Percentiles rank a stretch among this genome's conserved stretches.
These are phyloP conservation scores for Parietaria judaica DNA, from an alignment of 306 rosid genomes.

Conservation along the genomic window DNA sequence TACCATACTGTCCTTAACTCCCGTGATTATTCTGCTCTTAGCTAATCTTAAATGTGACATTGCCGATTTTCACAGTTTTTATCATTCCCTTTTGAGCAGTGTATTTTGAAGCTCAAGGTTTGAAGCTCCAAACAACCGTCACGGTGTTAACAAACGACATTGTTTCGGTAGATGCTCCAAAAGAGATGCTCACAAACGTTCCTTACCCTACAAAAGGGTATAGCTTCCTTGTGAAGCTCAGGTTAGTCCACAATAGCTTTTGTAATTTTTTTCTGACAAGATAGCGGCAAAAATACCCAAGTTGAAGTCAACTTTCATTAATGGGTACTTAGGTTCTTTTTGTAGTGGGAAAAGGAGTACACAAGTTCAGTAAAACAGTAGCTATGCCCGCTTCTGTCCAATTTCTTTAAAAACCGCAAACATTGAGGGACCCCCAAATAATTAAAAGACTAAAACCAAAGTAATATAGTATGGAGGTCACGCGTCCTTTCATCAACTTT, in stretches of 20 bases:
- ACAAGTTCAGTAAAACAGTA: too few species aligned
- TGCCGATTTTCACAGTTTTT: constrained; percentile 7
- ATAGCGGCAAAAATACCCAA: too few species aligned
- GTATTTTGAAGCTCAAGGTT: constrained; percentile 45
- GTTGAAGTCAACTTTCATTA: too few species aligned
- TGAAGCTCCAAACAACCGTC: constrained; percentile 56
- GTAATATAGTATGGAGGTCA: too few species aligned
- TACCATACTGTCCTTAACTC: constrained; percentile 1
- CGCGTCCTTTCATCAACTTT: too few species aligned
- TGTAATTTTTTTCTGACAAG: neutral
- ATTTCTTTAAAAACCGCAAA: too few species aligned
- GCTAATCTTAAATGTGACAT: constrained; percentile 12
- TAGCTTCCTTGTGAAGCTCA: constrained; percentile 69
- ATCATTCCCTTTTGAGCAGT: constrained; percentile 48
- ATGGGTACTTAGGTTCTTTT: too few species aligned
- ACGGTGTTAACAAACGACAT: constrained; percentile 44
- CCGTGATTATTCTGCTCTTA: neutral
- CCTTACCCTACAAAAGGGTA: constrained; percentile 83
- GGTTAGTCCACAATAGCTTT: constrained; percentile 44
- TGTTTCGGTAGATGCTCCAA: constrained; percentile 72
- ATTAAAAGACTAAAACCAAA: too few species aligned
- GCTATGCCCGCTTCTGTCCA: too few species aligned
- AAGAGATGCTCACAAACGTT: constrained; percentile 68
- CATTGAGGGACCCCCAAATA: too few species aligned
- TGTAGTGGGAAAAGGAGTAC: too few species aligned